Evolutionary conservation across 257 asterid species (phyloP), one percentile per base, ranked within the genome.

Genomic region (Lycium ferocissimum): DNA sequence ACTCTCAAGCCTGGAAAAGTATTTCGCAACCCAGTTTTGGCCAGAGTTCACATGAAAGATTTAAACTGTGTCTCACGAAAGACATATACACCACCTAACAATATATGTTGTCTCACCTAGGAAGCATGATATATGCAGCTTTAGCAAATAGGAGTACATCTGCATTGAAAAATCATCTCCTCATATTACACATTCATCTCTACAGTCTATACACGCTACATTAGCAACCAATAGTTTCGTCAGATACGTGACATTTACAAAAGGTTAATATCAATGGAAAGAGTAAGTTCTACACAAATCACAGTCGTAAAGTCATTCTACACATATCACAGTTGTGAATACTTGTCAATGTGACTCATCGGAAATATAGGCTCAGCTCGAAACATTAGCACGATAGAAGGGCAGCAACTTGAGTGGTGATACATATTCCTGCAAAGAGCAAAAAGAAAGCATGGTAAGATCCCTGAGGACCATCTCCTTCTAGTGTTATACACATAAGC

Each of bases 341-440:
- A 6, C 56, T 75, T 58, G 75, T 71, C 15, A 26, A 57, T 51
- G 61, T 84, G 56, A 81, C 81, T 83, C 86, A 83, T 79, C 37
- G 78, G 84, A 18, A 81, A 59, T 17, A 38, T 54, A 53, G 79
- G 26, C 65, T 79, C 89, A 80, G 75, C 84, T 84, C 87, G 49
- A 86, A 69, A 80, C 88, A 84, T 63, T 73, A 18, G 95, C 97
- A 12, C 91, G 95, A 84, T 95, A 95, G 85, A 95, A 95, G 89
- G 86, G 93, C 59, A 94, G 91, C 86, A 93, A 79, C 86, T 92
- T 94, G 88, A 93, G 91, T 37, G 90, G 83, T 61, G 90, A 85
- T 26, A 90, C 91, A 65, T 75, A 78, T 86, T 94, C 99, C 99
- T 95, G 88, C 82, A 87, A 82, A 40, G 61, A 82, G 37, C 83